phyloP scores from a whole-genome alignment of 805 yeast species.

The Wickerhamomyces silvicola region DNA sequence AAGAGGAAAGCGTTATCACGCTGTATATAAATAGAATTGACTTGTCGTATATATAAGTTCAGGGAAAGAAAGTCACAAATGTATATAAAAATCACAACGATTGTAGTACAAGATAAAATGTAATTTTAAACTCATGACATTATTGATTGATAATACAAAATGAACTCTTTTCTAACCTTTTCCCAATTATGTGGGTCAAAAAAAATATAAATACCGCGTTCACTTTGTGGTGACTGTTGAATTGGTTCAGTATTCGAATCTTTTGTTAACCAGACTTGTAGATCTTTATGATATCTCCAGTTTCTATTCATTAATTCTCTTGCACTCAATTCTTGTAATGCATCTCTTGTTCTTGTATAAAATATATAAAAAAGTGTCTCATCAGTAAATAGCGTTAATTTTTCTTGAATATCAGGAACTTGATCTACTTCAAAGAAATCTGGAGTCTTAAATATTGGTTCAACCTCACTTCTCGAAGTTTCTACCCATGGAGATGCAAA shows the following conservation, averaged over 20 bases:
- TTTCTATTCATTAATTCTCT: constrained; percentile 84
- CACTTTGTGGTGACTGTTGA: constrained; percentile 74
- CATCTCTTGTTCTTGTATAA: constrained; percentile 88
- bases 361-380: constrained; percentile 91
- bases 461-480: constrained; percentile 83
- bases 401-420: constrained; percentile 25
- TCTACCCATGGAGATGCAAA: constrained; percentile 95
- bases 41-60: constrained; percentile 1
- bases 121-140: constrained; percentile 30
- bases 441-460: constrained; percentile 73
- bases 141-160: constrained; percentile 54
- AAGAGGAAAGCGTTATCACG: constrained; percentile 96
- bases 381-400: constrained; percentile 65
- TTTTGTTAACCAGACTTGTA: constrained; percentile 95
- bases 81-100: not conserved
- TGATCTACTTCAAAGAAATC: constrained; percentile 21
- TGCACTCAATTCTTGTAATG: constrained; percentile 90
- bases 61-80: not conserved
- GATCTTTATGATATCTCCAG: constrained; percentile 95
- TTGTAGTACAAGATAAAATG: too few relatives aligned
- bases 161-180: constrained; percentile 71
- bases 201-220: constrained; percentile 87
- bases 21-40: constrained; percentile 36
- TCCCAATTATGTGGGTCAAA: constrained; percentile 97
- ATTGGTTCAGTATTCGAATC: constrained; percentile 87